Evolutionary conservation across 2,329 filamentous ascomycete species (phyloP), one percentile per base, ranked within the genome.

Genomic region (Ophiostoma pallidulum): DNA sequence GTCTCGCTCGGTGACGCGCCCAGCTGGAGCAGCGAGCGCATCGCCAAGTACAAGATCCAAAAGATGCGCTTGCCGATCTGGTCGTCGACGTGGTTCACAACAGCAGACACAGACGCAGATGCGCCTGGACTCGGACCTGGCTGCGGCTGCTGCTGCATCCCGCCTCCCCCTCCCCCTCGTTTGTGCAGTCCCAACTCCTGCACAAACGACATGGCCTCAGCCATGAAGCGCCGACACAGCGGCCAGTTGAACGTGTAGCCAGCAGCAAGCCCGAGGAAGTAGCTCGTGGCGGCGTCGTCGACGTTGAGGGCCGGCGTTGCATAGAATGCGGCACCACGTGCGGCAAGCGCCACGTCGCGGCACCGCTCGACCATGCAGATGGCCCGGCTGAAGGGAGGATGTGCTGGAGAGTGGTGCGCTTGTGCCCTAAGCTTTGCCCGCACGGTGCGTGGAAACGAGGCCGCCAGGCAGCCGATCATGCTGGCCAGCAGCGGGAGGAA

Each of bases 1-100:
- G 90, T 68, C 56, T 89, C 86, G 31, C 78, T 77, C 52, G 84
- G 81, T 0, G 77, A 77, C 14, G 78, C 77, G 29, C 86, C 87
- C 16, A 92, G 68, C 60, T 94, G 88, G 47, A 84, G 77, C 62
- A 94, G 78, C 0, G 86, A 86, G 52, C 82, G 75, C 51, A 86
- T 77, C 29, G 82, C 82, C 5, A 89, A 77, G 52, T 92, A 80
- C 55, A 89, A 74, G 19, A 86, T 82, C 82, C 89, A 95, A 62
- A 94, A 95, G 35, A 94, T 81, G 53, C 84, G 77, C 60, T 85
- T 84, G 40, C 83, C 79, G 40, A 86, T 75, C 63, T 89, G 82
- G 57, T 82, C 78, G 58, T 82, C 80, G 44, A 89, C 75, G 41
- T 83, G 81, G 56, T 86, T 82, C n/a, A n/a, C n/a, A n/a, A n/a